Evolutionary conservation across 2,329 filamentous ascomycete species (phyloP).

Genomic region (Nannizzia gypsea): DNA sequence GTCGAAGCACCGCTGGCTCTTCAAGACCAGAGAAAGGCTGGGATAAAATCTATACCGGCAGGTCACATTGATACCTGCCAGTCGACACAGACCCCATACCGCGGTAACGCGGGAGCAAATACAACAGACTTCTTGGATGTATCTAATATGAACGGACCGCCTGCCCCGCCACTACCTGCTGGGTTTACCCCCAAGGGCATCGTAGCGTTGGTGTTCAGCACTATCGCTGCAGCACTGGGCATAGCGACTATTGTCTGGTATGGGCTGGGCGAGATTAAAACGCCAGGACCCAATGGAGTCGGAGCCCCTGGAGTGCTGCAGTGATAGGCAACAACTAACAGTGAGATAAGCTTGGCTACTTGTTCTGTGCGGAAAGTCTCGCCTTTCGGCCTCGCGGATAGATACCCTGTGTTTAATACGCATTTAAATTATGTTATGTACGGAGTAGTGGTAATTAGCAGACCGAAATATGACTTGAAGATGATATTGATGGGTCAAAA

Average conservation of each 20-base stretch:
- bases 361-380: background rate
- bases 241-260: conserved; percentile 57
- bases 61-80: conserved; percentile 16
- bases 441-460: too few species aligned
- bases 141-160: conserved; percentile 45
- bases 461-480: too few species aligned
- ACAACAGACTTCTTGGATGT: conserved; percentile 51
- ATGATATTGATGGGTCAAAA: too few species aligned
- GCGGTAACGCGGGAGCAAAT: conserved; percentile 65
- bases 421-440: background rate
- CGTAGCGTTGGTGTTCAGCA: conserved; percentile 61
- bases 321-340: background rate
- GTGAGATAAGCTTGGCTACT: background rate
- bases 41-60: conserved; percentile 13
- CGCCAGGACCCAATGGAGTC: background rate
- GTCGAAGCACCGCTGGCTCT: conserved; percentile 37
- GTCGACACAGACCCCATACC: conserved; percentile 38
- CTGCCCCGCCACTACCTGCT: conserved; percentile 43
- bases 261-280: conserved; percentile 10
- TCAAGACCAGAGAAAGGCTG: conserved; percentile 4
- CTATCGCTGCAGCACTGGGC: conserved; percentile 55
- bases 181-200: conserved; percentile 61
- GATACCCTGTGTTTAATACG: background rate
- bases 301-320: background rate
- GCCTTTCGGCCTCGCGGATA: background rate